Percentiles rank a stretch among this genome's conserved stretches.
phyloP scores from a whole-genome alignment of 305 asterid genomes.

The Fraxinus baroniana region DNA sequence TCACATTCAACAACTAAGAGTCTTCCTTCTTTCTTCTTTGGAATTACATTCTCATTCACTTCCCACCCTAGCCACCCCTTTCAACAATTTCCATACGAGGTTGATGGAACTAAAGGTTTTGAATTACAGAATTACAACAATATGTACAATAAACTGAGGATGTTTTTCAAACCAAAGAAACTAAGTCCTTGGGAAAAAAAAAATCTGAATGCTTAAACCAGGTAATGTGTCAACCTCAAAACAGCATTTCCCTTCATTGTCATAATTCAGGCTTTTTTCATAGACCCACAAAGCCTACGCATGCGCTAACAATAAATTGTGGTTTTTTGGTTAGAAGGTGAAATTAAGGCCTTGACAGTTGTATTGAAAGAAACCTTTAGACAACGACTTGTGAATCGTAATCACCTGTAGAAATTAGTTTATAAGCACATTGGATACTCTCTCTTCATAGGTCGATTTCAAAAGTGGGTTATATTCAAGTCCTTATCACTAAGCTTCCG shows the following conservation, averaged over 20 bases:
- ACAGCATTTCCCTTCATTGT: background rate
- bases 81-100: too few relatives aligned
- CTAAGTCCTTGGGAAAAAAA: background rate
- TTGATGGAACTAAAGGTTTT: too few relatives aligned
- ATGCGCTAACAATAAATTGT: background rate
- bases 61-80: too few relatives aligned
- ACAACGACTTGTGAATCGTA: background rate
- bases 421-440: background rate
- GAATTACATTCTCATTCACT: too few relatives aligned
- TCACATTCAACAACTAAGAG: too few relatives aligned
- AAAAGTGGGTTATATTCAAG: background rate
- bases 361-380: background rate
- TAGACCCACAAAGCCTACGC: background rate
- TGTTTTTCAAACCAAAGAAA: background rate
- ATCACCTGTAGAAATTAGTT: background rate
- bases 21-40: too few relatives aligned
- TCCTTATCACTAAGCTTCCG: background rate
- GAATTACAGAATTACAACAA: too few relatives aligned
- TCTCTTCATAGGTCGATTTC: background rate
- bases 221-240: background rate
- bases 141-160: background rate
- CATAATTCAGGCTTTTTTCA: background rate
- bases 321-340: background rate
- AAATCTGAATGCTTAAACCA: background rate
- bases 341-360: background rate